A percentile compares a stretch with the other conserved stretches of the same genome.
Evolutionary conservation across 257 asterid species (phyloP).

Genomic region (Nicotiana sylvestris): DNA sequence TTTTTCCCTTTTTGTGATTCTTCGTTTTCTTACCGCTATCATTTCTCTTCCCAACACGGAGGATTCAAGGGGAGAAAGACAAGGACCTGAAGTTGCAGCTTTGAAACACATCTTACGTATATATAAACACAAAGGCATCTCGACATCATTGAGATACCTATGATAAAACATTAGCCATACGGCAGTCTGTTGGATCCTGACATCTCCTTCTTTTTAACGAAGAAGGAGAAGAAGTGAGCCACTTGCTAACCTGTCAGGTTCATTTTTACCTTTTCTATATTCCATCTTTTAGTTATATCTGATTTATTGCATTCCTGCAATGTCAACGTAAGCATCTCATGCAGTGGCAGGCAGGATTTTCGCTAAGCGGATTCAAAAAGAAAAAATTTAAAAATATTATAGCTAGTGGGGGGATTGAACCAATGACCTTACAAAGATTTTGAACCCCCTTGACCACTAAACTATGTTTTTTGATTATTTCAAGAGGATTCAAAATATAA

Average conservation of each 20-base stretch:
- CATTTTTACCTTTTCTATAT: not conserved
- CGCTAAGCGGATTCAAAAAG: no score
- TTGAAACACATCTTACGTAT: not conserved
- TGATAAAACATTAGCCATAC: not conserved
- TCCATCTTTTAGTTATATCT: not conserved
- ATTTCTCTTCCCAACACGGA: no score
- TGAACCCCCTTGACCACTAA: no score
- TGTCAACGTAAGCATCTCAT: not conserved
- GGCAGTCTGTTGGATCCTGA: slow-evolving; percentile 8
- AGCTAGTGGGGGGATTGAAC: no score
- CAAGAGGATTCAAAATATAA: no score
- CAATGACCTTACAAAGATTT: no score
- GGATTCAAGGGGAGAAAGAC: not conserved
- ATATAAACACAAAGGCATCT: not conserved
- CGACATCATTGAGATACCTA: not conserved
- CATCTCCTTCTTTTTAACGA: not conserved
- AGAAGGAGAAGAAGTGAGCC: not conserved
- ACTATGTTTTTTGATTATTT: no score
- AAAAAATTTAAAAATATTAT: no score
- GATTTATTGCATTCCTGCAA: not conserved
- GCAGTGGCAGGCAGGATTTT: no score
- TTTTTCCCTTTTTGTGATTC: not conserved
- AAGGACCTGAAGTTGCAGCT: not conserved
- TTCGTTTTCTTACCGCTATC: not conserved
- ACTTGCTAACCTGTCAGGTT: not conserved